phyloP scores from a whole-genome alignment of 169 alveolate species.

The Plasmodium cynomolgi region DNA sequence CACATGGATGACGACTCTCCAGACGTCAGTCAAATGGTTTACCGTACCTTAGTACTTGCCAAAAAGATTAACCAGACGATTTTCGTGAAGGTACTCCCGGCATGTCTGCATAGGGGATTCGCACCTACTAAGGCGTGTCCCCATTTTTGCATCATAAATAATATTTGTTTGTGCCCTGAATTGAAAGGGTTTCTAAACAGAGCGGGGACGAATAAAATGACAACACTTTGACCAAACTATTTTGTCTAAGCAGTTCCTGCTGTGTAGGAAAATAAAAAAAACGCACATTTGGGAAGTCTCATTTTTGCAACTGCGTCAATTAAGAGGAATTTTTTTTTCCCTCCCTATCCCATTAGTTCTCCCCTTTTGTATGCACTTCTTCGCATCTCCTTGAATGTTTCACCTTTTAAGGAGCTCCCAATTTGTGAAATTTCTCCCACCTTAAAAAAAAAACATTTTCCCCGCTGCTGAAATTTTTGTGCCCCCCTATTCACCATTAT shows the following conservation, averaged over 20 bases:
- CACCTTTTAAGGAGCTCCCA: not conserved
- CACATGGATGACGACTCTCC: constrained; percentile 62
- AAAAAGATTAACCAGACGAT: constrained; percentile 1
- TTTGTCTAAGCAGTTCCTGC: not conserved
- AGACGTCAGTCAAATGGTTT: constrained; percentile 30
- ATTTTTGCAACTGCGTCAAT: not conserved
- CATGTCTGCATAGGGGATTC: not conserved
- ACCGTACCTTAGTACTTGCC: constrained; percentile 8
- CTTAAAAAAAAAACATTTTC: not conserved
- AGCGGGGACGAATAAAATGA: not conserved
- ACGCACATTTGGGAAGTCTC: not conserved
- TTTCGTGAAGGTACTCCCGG: constrained; percentile 15
- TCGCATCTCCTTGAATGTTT: not conserved
- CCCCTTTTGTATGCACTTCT: not conserved
- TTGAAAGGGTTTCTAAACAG: not conserved
- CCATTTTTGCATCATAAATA: not conserved
- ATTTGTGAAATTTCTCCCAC: not conserved
- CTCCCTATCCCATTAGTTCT: not conserved
- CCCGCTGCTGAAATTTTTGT: not conserved
- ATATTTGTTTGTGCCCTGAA: not conserved
- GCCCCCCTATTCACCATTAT: not conserved
- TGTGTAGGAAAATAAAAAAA: not conserved
- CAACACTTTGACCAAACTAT: not conserved
- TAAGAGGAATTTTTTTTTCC: not conserved
- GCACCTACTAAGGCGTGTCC: not conserved